These are phyloP conservation scores for Podila epicladia DNA, from an alignment of 192 early-diverging fungal genomes.

Conservation along the genomic window DNA sequence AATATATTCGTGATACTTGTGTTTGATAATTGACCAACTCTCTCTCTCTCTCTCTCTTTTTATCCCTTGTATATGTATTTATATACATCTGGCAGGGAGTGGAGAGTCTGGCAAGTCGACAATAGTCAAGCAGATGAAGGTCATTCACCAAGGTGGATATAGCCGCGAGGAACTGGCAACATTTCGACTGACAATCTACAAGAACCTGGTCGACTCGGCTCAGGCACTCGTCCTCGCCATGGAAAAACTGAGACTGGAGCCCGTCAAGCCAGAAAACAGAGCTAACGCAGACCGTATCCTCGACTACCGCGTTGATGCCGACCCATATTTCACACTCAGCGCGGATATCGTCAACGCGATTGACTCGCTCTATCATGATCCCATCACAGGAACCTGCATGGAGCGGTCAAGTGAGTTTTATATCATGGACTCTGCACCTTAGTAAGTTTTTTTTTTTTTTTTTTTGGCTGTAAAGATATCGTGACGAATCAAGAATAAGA, in stretches of 20 bases:
- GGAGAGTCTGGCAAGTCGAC: conserved; percentile 88
- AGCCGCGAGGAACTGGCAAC: conserved; percentile 79
- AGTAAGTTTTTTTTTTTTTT: no score
- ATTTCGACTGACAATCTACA: conserved; percentile 84
- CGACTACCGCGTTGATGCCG: conserved; percentile 57
- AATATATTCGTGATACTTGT: neutral
- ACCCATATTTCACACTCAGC: conserved; percentile 62
- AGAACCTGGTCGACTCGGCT: conserved; percentile 87
- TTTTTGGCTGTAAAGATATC: neutral
- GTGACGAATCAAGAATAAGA: neutral
- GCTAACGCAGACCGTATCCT: conserved; percentile 28
- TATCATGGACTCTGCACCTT: conserved; percentile 87
- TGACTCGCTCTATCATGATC: conserved; percentile 76
- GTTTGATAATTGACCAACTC: neutral
- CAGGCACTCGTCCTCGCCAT: conserved; percentile 80
- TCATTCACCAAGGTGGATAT: conserved; percentile 94
- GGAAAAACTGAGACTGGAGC: conserved; percentile 67
- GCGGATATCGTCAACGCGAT: conserved; percentile 72
- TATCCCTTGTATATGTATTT: neutral
- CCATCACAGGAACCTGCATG: conserved; percentile 64
- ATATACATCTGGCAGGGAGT: neutral
- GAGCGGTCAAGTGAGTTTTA: conserved; percentile 82
- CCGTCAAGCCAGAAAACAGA: conserved; percentile 61
- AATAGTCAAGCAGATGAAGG: conserved; percentile 99
- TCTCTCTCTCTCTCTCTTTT: neutral